Base-by-base conservation (phyloP, 2,329 filamentous ascomycete genomes). In the Calonectria hongkongensis region DNA sequence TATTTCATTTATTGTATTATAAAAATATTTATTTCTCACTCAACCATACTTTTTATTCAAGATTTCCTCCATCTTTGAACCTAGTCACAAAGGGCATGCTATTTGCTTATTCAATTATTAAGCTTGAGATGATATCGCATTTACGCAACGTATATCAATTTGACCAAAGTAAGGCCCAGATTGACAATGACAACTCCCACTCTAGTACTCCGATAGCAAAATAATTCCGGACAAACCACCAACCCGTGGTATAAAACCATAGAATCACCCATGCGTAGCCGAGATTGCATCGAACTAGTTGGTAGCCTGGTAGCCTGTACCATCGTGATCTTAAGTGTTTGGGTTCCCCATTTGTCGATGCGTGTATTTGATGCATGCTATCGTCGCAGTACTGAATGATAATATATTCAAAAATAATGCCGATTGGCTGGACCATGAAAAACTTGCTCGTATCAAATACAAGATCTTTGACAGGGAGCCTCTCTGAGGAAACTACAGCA, bases 211-310 rank as follows among this genome's bases (percentile, higher is more conserved):
- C 72, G 16, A 74, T 62, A 1, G 66, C 62, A 25, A 73, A 41
- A 15, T 74, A 74, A 16, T 65, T 48, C 2, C 45, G 33, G 13
- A 70, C 66, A 62, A 75, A 74, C 71, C 68, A 75, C 71, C 72
- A 70, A 0, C 73, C 73, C 16, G 68, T 75, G n/a, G 28, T 41
- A 10, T 60, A 41, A 45, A 75, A 70, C 72, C 73, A 75, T 2
- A 41, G 60, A 3, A 36, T 16, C 30, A 74, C 68, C 73, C 73
- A 75, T 4, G 54, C 2, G 8, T 75, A 74, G 2, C 73, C 73
- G 5, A 72, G 2, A 1, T 21, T 12, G 12, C 8, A 66, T 9
- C 3, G n/a, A 0, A 30, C 13, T 7, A 18, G 25, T 16, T 18
- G 16, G 12, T 43, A 27, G 10, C 6, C 4, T 7, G 13, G 2